These are phyloP conservation scores for Kappamyces sp. DNA, from an alignment of 192 early-diverging fungal species.

Conservation along the genomic window DNA sequence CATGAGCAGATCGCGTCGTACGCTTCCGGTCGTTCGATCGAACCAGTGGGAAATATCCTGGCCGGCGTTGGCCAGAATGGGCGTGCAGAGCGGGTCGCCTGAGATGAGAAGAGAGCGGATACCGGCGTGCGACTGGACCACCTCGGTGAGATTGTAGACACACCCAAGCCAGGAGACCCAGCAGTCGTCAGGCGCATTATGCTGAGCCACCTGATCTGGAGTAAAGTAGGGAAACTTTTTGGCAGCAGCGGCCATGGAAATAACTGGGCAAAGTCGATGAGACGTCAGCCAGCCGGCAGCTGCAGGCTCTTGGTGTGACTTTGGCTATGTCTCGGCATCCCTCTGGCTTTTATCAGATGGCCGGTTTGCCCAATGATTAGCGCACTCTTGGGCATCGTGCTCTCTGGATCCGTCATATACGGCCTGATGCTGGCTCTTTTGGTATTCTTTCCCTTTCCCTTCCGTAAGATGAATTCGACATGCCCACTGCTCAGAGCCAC, in stretches of 20 bases:
- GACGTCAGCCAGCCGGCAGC: too few species aligned
- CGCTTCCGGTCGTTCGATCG: conserved; percentile 43
- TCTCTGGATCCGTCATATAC: neutral
- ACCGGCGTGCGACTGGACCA: conserved; percentile 33
- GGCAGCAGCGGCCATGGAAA: too few species aligned
- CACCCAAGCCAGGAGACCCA: conserved; percentile 54
- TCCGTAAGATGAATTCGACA: neutral
- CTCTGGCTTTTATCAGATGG: too few species aligned
- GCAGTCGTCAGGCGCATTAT: conserved; percentile 48
- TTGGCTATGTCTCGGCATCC: too few species aligned
- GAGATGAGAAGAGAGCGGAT: neutral
- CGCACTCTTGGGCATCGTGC: too few species aligned
- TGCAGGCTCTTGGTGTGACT: too few species aligned
- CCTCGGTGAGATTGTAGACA: conserved; percentile 44
- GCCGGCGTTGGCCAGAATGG: conserved; percentile 54
- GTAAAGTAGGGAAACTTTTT: conserved; percentile 29
- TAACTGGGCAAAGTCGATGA: too few species aligned
- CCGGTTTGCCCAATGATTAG: too few species aligned
- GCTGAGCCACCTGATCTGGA: conserved; percentile 43
- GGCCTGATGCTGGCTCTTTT: conserved; percentile 6
- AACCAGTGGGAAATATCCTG: conserved; percentile 61
- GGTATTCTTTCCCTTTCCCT: conserved; percentile 8
- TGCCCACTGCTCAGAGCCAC: neutral
- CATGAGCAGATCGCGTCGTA: conserved; percentile 18
- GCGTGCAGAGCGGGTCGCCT: conserved; percentile 42